Evolutionary conservation across 2,329 filamentous ascomycete species (phyloP).

Genomic region (Beauveria rudraprayagi): DNA sequence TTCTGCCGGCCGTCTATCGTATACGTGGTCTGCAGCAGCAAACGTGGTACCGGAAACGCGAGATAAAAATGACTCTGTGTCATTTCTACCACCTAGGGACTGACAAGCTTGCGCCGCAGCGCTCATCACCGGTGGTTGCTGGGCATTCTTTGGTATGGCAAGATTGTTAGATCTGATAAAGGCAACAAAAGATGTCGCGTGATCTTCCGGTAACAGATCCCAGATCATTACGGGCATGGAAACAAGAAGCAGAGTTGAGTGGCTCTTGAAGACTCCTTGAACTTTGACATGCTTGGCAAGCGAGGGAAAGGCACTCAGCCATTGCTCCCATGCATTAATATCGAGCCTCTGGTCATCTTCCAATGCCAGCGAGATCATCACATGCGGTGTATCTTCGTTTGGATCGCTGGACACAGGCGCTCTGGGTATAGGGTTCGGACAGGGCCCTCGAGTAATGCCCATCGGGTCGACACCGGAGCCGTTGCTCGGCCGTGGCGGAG

Average conservation of each 20-base stretch:
- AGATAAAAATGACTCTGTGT: slow-evolving; percentile 24
- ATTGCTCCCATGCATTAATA: slow-evolving; percentile 51
- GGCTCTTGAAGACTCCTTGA: slow-evolving; percentile 53
- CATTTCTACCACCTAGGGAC: slow-evolving; percentile 14
- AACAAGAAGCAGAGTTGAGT: slow-evolving; percentile 49
- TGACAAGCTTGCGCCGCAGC: slow-evolving; percentile 18
- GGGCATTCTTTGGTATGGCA: slow-evolving; percentile 24
- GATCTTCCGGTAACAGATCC: slow-evolving; percentile 50
- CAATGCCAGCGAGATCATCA: slow-evolving; percentile 52
- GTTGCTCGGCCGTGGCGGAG: slow-evolving; percentile 22
- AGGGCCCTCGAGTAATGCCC: slow-evolving; percentile 19
- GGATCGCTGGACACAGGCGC: slow-evolving; percentile 29
- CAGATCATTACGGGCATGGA: slow-evolving; percentile 53
- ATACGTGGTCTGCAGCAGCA: slow-evolving; percentile 21
- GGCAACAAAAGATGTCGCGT: slow-evolving; percentile 48
- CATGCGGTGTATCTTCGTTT: slow-evolving; percentile 48
- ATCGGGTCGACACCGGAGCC: slow-evolving; percentile 12
- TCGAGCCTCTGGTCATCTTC: slow-evolving; percentile 50
- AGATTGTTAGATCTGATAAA: slow-evolving; percentile 53
- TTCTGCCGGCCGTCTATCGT: neutral
- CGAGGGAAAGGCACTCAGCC: slow-evolving; percentile 47
- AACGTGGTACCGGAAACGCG: slow-evolving; percentile 27
- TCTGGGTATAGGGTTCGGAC: neutral
- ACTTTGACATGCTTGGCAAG: slow-evolving; percentile 53
- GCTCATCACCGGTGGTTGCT: slow-evolving; percentile 11